phyloP scores from a whole-genome alignment of 2,329 filamentous ascomycete genomes.

The Malbranchea zuffiana region DNA sequence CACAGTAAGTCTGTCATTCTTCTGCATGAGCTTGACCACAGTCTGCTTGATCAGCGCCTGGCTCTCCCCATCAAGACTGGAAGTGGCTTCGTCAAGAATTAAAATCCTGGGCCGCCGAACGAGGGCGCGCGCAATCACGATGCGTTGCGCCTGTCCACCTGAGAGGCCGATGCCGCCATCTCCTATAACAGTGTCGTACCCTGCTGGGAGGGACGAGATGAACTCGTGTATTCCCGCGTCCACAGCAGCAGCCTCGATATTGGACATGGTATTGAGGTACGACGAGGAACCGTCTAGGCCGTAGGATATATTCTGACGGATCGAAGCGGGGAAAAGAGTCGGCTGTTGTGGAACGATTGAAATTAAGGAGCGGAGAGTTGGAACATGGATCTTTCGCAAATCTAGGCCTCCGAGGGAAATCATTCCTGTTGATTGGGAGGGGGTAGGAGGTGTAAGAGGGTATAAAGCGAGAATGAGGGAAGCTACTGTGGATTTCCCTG shows the following conservation, averaged over 20 bases:
- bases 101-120: constrained; percentile 60
- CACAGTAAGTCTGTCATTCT: constrained; percentile 46
- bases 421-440: constrained; percentile 24
- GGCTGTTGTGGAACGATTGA: constrained; percentile 53
- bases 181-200: constrained; percentile 63
- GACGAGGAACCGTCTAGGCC: constrained; percentile 49
- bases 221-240: constrained; percentile 62
- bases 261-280: constrained; percentile 35
- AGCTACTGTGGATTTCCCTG: constrained; percentile 81
- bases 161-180: constrained; percentile 64
- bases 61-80: constrained; percentile 60
- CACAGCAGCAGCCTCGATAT: constrained; percentile 45
- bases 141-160: constrained; percentile 70
- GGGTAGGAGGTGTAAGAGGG: constrained; percentile 42
- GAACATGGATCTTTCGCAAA: constrained; percentile 49
- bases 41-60: constrained; percentile 54
- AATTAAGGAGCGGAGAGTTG: constrained; percentile 49
- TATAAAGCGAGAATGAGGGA: constrained; percentile 67
- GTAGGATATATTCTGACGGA: constrained; percentile 56
- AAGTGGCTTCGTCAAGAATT: constrained; percentile 79
- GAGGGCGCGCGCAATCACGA: constrained; percentile 72
- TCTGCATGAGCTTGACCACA: constrained; percentile 43
- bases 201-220: constrained; percentile 56
- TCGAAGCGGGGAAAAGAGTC: constrained; percentile 44
- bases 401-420: constrained; percentile 46